Evolutionary conservation across 345 rosid genomes (phyloP), one percentile per base, ranked within the genome.

Genomic region (Erodium maritimum): DNA sequence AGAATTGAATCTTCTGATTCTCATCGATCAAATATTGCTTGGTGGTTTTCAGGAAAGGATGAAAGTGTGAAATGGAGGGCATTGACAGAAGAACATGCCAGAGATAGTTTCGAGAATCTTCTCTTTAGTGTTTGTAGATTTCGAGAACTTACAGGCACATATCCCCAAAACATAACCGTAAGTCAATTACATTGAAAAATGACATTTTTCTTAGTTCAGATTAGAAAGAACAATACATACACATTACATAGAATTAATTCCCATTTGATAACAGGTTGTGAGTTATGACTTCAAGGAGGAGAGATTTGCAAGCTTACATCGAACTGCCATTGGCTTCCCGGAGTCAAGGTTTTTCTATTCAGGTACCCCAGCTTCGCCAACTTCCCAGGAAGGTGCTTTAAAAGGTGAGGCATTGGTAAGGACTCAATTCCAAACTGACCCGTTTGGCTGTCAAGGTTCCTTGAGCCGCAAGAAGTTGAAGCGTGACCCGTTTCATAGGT

Each of bases 41-140:
- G 21, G 55, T 65, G 55, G 69, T 70, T 62, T 20, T 46, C 65
- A 91, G 98, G 89, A 34, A 86, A 81, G 53, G 77, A 73, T 68
- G 87, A 84, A 67, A 77, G 65, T 18, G 95, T 91, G 65, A 78
- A 80, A 73, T 71, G 73, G 70, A 80, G 98, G 70, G 81, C 95
- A 55, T 65, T 91, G 75, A 91, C 98, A 18, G 98, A 91, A 76
- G 98, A 91, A 66, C 89, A 91, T 75, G 96, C 98, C 11, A 83
- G 98, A 69, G 96, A 91, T 73, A 91, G 98, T 79, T 84, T 88
- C 70, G 98, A 91, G 80, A 91, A 91, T 80, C 87, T 86, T 67
- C 95, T 88, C 29, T 91, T 88, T 54, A 91, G 93, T 21, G 78
- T 91, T 0, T 91, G 98, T 66, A 75, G 98, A 55, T 91, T 91